These are phyloP conservation scores for Wallacemonas sp. DNA, from an alignment of 208 protist species.

Conservation along the genomic window DNA sequence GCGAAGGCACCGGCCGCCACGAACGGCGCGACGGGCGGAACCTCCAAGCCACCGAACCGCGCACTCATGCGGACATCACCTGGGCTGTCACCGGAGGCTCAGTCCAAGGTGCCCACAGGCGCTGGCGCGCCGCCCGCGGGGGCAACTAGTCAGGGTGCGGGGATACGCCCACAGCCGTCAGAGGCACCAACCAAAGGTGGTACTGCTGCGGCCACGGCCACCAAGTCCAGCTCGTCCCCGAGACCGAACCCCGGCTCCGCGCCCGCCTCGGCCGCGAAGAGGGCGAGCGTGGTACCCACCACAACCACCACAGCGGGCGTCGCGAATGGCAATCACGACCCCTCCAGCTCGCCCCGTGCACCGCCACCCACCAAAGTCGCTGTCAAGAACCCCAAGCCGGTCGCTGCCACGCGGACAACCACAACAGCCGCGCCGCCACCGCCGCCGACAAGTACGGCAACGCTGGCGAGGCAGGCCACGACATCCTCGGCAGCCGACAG, in stretches of 20 bases:
- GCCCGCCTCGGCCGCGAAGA: too few relatives aligned
- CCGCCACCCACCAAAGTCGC: too few relatives aligned
- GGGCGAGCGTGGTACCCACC: too few relatives aligned
- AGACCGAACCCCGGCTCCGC: neutral
- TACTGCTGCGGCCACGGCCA: neutral
- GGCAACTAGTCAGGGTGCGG: neutral
- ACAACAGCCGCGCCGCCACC: too few relatives aligned
- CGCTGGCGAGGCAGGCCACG: too few relatives aligned
- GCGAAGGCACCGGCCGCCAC: neutral
- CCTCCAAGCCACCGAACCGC: neutral
- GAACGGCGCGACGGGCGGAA: neutral
- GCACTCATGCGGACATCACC: neutral
- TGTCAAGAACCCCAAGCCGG: too few relatives aligned
- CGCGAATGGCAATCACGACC: too few relatives aligned
- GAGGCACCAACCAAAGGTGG: neutral
- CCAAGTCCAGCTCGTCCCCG: neutral
- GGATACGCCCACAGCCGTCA: neutral
- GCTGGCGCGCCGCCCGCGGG: neutral
- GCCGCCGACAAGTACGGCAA: too few relatives aligned
- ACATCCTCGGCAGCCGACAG: too few relatives aligned
- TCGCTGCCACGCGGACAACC: too few relatives aligned
- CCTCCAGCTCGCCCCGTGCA: too few relatives aligned
- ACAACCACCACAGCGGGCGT: too few relatives aligned
- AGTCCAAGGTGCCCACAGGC: neutral
- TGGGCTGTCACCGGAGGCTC: slow-evolving; percentile 1